phyloP scores from a whole-genome alignment of 2,329 filamentous ascomycete species.

The Arthrobotrys iridis region DNA sequence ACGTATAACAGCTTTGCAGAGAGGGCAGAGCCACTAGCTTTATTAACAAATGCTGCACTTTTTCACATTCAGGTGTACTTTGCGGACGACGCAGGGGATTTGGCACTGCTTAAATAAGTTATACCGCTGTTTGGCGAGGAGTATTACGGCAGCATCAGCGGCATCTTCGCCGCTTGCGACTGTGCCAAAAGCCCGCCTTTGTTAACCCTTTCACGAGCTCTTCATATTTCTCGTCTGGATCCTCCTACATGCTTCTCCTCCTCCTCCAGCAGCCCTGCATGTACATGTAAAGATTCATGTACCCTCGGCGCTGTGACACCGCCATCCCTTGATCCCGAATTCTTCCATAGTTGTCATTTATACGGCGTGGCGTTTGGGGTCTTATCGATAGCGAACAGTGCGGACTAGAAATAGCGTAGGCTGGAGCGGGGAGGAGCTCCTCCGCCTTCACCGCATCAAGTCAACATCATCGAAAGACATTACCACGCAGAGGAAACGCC shows the following conservation, averaged over 20 bases:
- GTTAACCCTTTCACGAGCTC: slow-evolving; percentile 12
- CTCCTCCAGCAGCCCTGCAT: slow-evolving; percentile 12
- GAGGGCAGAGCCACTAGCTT: background rate
- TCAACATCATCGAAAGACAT: slow-evolving; percentile 49
- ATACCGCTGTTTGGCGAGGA: background rate
- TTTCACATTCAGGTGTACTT: background rate
- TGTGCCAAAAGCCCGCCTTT: background rate
- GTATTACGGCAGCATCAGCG: slow-evolving; percentile 10
- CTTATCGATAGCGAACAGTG: slow-evolving; percentile 41
- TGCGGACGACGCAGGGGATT: slow-evolving; percentile 31
- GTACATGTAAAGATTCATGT: background rate
- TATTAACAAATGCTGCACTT: background rate
- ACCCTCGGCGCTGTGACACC: slow-evolving; percentile 16
- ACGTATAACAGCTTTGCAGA: slow-evolving; percentile 20
- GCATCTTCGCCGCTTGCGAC: background rate
- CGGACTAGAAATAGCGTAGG: background rate
- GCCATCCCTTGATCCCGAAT: slow-evolving; percentile 13
- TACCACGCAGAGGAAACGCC: background rate
- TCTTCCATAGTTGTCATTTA: slow-evolving; percentile 12
- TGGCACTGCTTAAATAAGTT: slow-evolving; percentile 49
- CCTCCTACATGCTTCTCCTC: no score
- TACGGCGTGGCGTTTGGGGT: slow-evolving; percentile 1
- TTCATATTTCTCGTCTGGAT: slow-evolving; percentile 26
- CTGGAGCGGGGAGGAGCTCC: slow-evolving; percentile 45
- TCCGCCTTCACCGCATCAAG: slow-evolving; percentile 42